A percentile compares a stretch with the other conserved stretches of the same genome.
phyloP scores from a whole-genome alignment of 768 basidiomycete genomes.

The Lyophyllum semitale region DNA sequence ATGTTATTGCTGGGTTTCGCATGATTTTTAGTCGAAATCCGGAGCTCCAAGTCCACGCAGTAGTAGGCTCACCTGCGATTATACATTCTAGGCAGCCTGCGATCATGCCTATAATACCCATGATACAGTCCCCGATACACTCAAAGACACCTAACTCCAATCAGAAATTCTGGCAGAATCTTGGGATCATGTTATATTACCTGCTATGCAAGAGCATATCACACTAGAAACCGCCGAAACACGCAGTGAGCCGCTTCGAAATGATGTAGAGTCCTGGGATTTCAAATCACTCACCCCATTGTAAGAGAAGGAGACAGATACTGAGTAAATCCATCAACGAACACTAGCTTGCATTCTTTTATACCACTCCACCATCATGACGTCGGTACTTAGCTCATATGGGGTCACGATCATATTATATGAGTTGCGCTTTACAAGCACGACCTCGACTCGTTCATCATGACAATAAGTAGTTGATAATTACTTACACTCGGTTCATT shows the following conservation, averaged over 20 bases:
- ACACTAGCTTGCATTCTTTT: neutral
- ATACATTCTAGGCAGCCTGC: slow-evolving; percentile 50
- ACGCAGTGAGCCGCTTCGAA: neutral
- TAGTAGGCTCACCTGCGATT: slow-evolving; percentile 38
- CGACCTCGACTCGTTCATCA: neutral
- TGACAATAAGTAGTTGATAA: too few relatives aligned
- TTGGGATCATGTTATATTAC: slow-evolving; percentile 14
- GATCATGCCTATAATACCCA: slow-evolving; percentile 37
- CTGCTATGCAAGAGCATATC: slow-evolving; percentile 32
- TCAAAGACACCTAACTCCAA: slow-evolving; percentile 33
- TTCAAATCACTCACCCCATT: slow-evolving; percentile 11
- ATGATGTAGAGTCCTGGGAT: neutral
- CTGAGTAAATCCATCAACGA: neutral
- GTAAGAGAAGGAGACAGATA: neutral
- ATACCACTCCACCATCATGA: neutral
- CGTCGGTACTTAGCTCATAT: too few relatives aligned
- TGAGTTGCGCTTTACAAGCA: too few relatives aligned
- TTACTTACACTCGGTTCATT: too few relatives aligned
- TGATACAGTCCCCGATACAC: slow-evolving; percentile 46
- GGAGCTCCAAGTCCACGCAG: neutral
- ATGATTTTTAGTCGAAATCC: neutral
- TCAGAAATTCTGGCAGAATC: neutral
- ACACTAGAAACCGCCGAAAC: neutral
- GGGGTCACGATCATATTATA: too few relatives aligned
- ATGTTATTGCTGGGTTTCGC: slow-evolving; percentile 37